Conservation (phyloP, 176 grass and related monocot genomes). For the Rhipidocladum racemiflorum region DNA sequence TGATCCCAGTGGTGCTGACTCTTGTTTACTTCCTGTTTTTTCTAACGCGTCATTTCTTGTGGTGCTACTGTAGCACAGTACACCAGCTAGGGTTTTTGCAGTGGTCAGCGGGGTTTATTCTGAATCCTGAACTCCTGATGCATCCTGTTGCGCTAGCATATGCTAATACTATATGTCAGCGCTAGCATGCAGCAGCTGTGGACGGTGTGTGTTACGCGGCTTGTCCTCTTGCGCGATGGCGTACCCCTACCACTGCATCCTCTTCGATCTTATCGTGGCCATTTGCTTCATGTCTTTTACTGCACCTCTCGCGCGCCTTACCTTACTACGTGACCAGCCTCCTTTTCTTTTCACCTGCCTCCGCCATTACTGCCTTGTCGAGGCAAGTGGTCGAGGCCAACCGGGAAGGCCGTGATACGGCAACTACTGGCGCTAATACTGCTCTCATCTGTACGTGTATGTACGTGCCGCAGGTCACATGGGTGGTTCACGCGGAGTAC, state of each 20-base stretch:
- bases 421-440: not conserved
- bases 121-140: constrained; percentile 11
- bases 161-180: not conserved
- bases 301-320: not conserved
- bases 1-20: not conserved
- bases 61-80: not conserved
- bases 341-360: not conserved
- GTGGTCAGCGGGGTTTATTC: constrained; percentile 25
- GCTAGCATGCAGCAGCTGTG: not conserved
- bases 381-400: constrained; percentile 27
- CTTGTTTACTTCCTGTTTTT: constrained; percentile 2
- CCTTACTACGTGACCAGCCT: not conserved
- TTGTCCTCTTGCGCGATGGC: constrained; percentile 15
- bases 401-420: constrained; percentile 4
- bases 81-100: constrained; percentile 10
- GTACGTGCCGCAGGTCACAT: constrained; percentile 47
- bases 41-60: not conserved
- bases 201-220: not conserved
- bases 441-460: not conserved
- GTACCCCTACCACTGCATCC: not conserved
- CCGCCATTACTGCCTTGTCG: constrained; percentile 53
- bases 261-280: not conserved
- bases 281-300: constrained; percentile 17
- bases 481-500: constrained; percentile 73
- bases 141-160: too few relatives aligned